Evolutionary conservation across 2,329 filamentous ascomycete genomes (phyloP).

Genomic region (Ceratocystis huliohia): DNA sequence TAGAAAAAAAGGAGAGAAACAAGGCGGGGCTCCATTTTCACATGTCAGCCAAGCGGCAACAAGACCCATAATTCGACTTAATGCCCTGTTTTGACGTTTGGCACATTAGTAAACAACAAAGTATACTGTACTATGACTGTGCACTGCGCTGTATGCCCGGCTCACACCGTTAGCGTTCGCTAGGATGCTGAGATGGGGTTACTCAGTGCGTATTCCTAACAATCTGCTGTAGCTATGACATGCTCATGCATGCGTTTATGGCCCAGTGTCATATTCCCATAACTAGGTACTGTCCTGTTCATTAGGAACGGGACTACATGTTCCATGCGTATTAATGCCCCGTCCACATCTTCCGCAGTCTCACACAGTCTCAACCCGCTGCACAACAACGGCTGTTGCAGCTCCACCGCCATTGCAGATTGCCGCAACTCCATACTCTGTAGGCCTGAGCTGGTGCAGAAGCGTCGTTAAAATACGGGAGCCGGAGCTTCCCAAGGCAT

Average conservation of each 20-base stretch:
- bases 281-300: neutral
- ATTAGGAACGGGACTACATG: neutral
- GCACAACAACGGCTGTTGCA: slow-evolving; percentile 81
- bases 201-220: neutral
- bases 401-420: slow-evolving; percentile 97
- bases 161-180: neutral
- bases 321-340: neutral
- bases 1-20: neutral
- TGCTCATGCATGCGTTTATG: neutral
- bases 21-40: slow-evolving; percentile 17
- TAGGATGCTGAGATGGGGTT: neutral
- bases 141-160: neutral
- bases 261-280: neutral
- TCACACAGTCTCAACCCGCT: slow-evolving; percentile 55
- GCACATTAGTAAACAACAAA: neutral
- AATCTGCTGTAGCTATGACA: neutral
- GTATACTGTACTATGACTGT: neutral
- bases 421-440: slow-evolving; percentile 87
- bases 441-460: slow-evolving; percentile 79
- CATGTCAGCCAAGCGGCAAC: slow-evolving; percentile 11
- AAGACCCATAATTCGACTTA: neutral
- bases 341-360: neutral
- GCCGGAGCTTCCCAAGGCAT: slow-evolving; percentile 86
- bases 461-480: slow-evolving; percentile 82
- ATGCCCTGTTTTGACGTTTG: slow-evolving; percentile 7